Evolutionary conservation across 257 asterid species (phyloP).

Genomic region (Buddleja alternifolia): DNA sequence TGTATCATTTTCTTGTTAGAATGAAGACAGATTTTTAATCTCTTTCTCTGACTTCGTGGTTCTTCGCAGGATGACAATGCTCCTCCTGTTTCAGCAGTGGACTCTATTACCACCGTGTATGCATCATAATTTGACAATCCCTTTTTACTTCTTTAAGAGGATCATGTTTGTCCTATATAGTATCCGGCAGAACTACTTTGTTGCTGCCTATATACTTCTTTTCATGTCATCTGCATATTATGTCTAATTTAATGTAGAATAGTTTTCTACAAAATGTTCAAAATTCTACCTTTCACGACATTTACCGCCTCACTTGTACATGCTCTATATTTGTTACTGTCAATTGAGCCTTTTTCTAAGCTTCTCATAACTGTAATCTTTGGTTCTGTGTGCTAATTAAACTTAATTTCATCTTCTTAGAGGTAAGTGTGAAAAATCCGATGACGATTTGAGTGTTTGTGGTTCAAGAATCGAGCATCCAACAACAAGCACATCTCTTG

Average conservation of each 20-base stretch:
- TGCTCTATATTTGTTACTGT: conserved; percentile 7
- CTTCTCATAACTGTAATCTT: conserved; percentile 2
- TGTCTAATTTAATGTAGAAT: background rate
- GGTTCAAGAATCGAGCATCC: conserved; percentile 47
- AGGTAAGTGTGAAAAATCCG: conserved; percentile 55
- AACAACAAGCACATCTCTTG: conserved; percentile 33
- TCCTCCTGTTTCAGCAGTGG: conserved; percentile 50
- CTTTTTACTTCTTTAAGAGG: conserved; percentile 20
- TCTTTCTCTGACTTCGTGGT: conserved; percentile 32
- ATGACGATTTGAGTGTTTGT: conserved; percentile 54
- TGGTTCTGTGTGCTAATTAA: conserved; percentile 26
- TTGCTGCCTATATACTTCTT: background rate
- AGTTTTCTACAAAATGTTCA: background rate
- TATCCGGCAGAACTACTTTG: background rate
- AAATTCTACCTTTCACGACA: too few species aligned
- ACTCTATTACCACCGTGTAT: conserved; percentile 55
- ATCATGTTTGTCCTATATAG: background rate
- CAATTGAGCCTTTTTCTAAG: background rate
- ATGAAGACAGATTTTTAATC: background rate
- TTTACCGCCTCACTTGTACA: background rate
- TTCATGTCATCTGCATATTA: conserved; percentile 6
- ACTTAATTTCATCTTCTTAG: conserved; percentile 41
- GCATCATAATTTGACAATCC: conserved; percentile 35
- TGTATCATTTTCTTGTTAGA: conserved; percentile 14
- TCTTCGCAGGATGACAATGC: conserved; percentile 74